Base-by-base conservation (phyloP, 345 rosid species). In the Moricandia moricandioides region DNA sequence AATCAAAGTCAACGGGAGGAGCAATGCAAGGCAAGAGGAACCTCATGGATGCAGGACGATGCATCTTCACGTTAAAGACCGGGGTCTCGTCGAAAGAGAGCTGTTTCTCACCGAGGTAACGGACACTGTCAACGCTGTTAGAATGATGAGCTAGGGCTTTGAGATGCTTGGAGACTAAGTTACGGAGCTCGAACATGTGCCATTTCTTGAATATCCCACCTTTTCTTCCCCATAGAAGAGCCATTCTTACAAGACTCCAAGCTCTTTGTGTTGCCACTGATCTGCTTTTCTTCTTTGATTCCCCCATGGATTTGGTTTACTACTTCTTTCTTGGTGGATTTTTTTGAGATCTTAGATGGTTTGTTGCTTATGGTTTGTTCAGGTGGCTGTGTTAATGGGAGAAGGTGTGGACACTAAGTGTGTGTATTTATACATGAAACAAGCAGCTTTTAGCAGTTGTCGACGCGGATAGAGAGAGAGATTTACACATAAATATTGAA, bases 31-130 rank as follows among this genome's bases (percentile, higher is more conserved):
- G 97, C 11, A 94, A 73, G 45, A 77, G 87, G 77, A 82, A 89
- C 33, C 91, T 72, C 92, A 84, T 80, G 13, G 97, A 90, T 1
- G 81, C 30, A 0, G 90, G 96, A 2, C 90, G 88, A 77, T 81
- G 81, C 91, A 91, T 77, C 62, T 72, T 78, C 43, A 86, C 79
- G 17, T 85, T 88, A 80, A 89, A 83, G 43, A 89, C 59, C 0
- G 97, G 99, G 0, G 99, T 92, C 55, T 88, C 79, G 21, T 92
- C 96, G 67, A 95, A 95, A 17, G 97, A 89, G 47, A 95, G 88
- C 80, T 95, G 80, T 6, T 84, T 87, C 74, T 91, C 96, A 6
- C 85, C 75, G 27, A 71, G 84, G 47, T 72, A 80, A 2, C 58
- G 37, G 68, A 64, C 30, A 75, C 30, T 34, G 0, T 65, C 47